Base-by-base conservation (phyloP, 164 flowering plant species). In the Vitis rotundifolia region DNA sequence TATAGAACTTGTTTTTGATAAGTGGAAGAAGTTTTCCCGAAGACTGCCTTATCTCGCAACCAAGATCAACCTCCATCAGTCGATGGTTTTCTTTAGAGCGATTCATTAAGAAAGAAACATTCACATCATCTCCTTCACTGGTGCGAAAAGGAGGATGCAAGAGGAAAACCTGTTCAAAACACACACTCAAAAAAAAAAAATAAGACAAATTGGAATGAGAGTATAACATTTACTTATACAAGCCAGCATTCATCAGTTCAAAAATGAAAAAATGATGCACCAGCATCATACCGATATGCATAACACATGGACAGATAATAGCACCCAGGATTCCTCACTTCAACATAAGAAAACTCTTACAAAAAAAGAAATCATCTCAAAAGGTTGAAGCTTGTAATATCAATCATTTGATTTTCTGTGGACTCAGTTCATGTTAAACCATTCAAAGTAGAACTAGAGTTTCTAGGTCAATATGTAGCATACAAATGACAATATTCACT, bases 61-160 rank as follows among this genome's bases (percentile, higher is more conserved):
- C 77, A 59, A 95, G 71, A 53, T 91, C 98, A 78, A 91, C 90
- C 70, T 91, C 97, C 91, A 95, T 83, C 68, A 93, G 68, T 22
- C 99, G 83, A 76, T 95, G 99, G 76, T 95, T 93, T 73, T 87
- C 93, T 67, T 82, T 83, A 8, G 99, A 90, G 5, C 99, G 98
- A 18, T 15, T 78, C 99, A 95, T 93, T 52, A 76, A 64, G 76
- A 93, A 89, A 49, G 90, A 76, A 18, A 82, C 82, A 49, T 9
- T 63, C 74, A 91, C 19, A 9, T 74, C 69, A 74, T 89, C 92
- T 49, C 91, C 93, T 70, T 78, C 73, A 66, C 50, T 67, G 50
- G 83, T 89, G 50, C 73, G 76, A 54, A 72, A 64, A 19, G 94
- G 78, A 68, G 95, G 94, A 71, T 88, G 81, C 68, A 91, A 71